Evolutionary conservation across 768 basidiomycete species (phyloP).

Genomic region (Daedaleopsis nitida): DNA sequence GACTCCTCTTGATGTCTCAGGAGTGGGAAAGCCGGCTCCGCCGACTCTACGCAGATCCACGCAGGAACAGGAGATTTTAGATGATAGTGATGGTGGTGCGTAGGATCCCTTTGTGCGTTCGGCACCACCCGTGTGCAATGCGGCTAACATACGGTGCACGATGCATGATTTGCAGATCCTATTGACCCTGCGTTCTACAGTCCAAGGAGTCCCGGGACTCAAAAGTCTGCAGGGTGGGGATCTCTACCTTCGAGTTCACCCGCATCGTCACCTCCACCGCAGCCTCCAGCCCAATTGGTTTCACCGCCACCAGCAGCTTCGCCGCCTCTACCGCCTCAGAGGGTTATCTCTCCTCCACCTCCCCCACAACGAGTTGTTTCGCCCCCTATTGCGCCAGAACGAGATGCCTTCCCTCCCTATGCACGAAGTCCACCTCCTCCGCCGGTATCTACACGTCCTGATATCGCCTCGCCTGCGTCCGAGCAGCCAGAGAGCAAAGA

Average conservation of each 20-base stretch:
- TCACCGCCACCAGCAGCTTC: constrained; percentile 9
- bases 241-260: background rate
- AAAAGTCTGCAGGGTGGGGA: constrained; percentile 32
- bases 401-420: background rate
- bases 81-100: constrained; percentile 67
- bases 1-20: constrained; percentile 23
- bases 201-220: constrained; percentile 27
- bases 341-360: constrained; percentile 8
- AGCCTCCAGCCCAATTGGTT: constrained; percentile 2
- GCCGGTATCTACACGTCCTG: background rate
- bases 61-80: constrained; percentile 38
- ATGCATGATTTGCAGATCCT: constrained; percentile 51
- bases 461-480: constrained; percentile 2
- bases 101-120: constrained; percentile 2
- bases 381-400: background rate
- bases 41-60: constrained; percentile 28
- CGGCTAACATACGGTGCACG: background rate
- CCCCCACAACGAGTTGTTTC: background rate
- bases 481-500: constrained; percentile 11
- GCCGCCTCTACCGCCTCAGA: constrained; percentile 14
- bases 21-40: constrained; percentile 20
- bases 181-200: constrained; percentile 67
- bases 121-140: background rate
- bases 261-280: constrained; percentile 5
- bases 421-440: background rate